phyloP scores from a whole-genome alignment of 345 rosid genomes.

The Citrus glauca region DNA sequence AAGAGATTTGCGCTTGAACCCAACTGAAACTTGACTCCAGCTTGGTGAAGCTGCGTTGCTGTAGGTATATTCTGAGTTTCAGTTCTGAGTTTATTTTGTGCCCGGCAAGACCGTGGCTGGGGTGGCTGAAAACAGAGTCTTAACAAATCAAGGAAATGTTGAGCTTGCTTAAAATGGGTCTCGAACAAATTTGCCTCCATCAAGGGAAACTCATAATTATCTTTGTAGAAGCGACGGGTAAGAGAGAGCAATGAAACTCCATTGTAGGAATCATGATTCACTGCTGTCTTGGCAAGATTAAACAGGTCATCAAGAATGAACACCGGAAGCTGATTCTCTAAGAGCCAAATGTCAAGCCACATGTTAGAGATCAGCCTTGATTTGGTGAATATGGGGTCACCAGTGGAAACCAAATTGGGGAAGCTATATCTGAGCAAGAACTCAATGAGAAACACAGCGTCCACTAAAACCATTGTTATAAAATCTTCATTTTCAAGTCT shows the following conservation, averaged over 20 bases:
- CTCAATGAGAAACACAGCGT: conserved; percentile 17
- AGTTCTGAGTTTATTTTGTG: background rate
- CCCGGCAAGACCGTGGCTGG: too few species aligned
- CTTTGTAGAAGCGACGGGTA: too few species aligned
- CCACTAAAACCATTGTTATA: conserved; percentile 11
- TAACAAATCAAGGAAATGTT: background rate
- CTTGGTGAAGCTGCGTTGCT: background rate
- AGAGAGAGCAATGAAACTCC: too few species aligned
- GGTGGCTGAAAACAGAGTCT: background rate
- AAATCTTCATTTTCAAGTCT: background rate
- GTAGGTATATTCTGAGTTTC: background rate
- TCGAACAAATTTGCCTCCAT: background rate
- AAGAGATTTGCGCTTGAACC: background rate
- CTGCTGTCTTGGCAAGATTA: background rate
- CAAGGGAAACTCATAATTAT: too few species aligned
- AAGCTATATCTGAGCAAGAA: background rate
- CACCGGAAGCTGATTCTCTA: conserved; percentile 32
- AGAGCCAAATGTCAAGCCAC: conserved; percentile 5
- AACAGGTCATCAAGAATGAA: conserved; percentile 19
- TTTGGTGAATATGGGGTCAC: too few species aligned
- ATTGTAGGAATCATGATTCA: too few species aligned
- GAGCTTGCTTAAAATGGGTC: background rate
- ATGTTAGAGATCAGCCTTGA: too few species aligned
- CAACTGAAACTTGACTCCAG: background rate
- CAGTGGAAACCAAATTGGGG: too few species aligned